Evolutionary conservation across 331 rosid genomes (phyloP), one percentile per base, ranked within the genome.

Genomic region (Quercus tomentella): DNA sequence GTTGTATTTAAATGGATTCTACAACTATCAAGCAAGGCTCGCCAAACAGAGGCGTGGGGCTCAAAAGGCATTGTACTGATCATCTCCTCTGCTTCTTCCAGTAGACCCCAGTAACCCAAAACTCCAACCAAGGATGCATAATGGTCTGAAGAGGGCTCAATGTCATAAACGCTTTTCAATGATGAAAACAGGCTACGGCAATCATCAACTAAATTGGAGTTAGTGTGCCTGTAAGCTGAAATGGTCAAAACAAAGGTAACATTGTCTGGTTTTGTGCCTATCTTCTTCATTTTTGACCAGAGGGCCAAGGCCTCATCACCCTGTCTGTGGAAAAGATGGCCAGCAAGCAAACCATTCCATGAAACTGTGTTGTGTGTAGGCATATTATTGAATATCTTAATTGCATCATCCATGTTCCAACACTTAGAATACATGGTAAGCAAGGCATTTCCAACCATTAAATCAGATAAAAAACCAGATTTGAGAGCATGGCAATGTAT

Each of bases 381-480:
- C 91, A 94, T 92, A 67, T 76, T 31, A 57, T 73, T 25, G 74
- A 92, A 91, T 77, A 81, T 77, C 73, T 76, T 82, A 76, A 82
- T 75, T 17, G 92, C 97, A 73, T 88, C 91, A 22, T 91, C 93
- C 87, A 86, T 82, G 84, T 84, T 89, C 89, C 95, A 90, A 72
- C 97, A 94, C 87, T 94, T 91, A 14, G 84, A 87, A 73, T 92
- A 94, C 98, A 94, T 94, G 88, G 92, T 82, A 33, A 91, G 79
- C 57, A 87, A 61, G 41, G 95, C 93, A 87, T 92, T 94, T 77
- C 91, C 97, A 2, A 91, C 92, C 74, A 84, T 86, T 71, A 87
- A 22, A 84, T 92, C 87, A 77, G 86, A 72, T 49, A 84, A 75
- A 70, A 86, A 86, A 49, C 95, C 95, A 30, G 60, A 80, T 81